phyloP scores from a whole-genome alignment of 352 stramenopile genomes.

The Globisporangium echinulatum region DNA sequence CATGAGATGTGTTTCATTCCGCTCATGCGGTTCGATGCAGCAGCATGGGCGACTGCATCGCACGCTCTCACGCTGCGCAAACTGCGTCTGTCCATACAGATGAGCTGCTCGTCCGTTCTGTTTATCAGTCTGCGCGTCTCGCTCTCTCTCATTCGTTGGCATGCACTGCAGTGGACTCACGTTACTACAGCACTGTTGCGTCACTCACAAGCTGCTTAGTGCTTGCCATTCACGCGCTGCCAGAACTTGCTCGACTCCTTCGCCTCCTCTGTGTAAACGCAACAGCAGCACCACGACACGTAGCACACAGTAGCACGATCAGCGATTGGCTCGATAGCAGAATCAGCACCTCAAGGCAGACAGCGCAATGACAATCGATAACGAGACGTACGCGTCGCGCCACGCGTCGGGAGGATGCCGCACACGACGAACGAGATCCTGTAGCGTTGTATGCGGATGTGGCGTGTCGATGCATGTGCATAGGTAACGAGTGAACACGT shows the following conservation, averaged over 20 bases:
- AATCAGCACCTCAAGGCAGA: neutral
- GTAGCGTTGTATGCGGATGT: neutral
- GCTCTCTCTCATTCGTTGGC: neutral
- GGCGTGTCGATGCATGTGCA: neutral
- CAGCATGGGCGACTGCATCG: no score
- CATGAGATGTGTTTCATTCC: no score
- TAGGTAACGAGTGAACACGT: neutral
- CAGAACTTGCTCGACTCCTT: slow-evolving; percentile 85
- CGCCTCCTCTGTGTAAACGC: slow-evolving; percentile 50
- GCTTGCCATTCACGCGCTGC: slow-evolving; percentile 80
- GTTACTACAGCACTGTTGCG: neutral
- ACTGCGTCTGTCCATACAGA: no score
- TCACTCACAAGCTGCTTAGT: slow-evolving; percentile 33
- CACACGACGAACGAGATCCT: slow-evolving; percentile 77
- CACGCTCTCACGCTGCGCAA: neutral
- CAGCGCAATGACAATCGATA: neutral
- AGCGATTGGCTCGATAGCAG: neutral
- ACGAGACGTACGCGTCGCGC: slow-evolving; percentile 43
- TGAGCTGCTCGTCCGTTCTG: neutral
- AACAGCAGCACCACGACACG: neutral
- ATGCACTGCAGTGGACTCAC: neutral
- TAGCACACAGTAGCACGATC: neutral
- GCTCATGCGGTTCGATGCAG: no score
- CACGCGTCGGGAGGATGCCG: slow-evolving; percentile 71
- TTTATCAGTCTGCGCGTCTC: neutral